Evolutionary conservation across 164 flowering plant species (phyloP).

Genomic region (Akebia trifoliata): DNA sequence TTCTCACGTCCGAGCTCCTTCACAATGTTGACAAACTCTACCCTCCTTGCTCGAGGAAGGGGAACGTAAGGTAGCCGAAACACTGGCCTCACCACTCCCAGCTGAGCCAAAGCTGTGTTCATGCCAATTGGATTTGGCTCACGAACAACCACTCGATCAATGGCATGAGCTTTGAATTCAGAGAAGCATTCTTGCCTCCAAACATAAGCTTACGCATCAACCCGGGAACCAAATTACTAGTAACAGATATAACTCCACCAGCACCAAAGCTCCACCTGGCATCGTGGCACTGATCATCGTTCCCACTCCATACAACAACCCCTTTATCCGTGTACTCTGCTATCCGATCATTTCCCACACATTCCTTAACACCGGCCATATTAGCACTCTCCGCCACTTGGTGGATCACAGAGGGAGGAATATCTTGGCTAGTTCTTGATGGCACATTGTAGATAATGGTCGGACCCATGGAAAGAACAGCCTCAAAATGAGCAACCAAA

Average conservation of each 20-base stretch:
- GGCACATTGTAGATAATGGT: conserved; percentile 84
- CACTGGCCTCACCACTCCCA: conserved; percentile 81
- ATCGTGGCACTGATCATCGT: conserved; percentile 85
- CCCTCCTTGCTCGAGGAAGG: conserved; percentile 55
- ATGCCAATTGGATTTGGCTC: conserved; percentile 87
- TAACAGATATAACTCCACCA: conserved; percentile 74
- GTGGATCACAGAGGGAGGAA: conserved; percentile 61
- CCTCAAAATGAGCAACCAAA: conserved; percentile 59
- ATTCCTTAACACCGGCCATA: conserved; percentile 84
- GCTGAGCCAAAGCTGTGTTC: conserved; percentile 83
- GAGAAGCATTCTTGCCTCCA: conserved; percentile 45
- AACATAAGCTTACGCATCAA: conserved; percentile 65
- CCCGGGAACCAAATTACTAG: conserved; percentile 77
- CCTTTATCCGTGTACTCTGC: conserved; percentile 54
- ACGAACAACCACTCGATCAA: conserved; percentile 64
- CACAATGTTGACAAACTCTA: conserved; percentile 74
- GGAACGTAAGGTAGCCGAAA: conserved; percentile 89
- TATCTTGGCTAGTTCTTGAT: conserved; percentile 82
- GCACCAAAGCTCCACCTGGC: conserved; percentile 79
- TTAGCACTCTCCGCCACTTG: conserved; percentile 44
- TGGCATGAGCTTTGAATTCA: conserved; percentile 63
- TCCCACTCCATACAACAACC: conserved; percentile 78
- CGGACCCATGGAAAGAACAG: conserved; percentile 79
- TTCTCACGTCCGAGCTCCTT: conserved; percentile 69
- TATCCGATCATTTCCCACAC: conserved; percentile 67